These are phyloP conservation scores for Cornus controversa DNA, from an alignment of 148 eudicot genomes.

Conservation along the genomic window DNA sequence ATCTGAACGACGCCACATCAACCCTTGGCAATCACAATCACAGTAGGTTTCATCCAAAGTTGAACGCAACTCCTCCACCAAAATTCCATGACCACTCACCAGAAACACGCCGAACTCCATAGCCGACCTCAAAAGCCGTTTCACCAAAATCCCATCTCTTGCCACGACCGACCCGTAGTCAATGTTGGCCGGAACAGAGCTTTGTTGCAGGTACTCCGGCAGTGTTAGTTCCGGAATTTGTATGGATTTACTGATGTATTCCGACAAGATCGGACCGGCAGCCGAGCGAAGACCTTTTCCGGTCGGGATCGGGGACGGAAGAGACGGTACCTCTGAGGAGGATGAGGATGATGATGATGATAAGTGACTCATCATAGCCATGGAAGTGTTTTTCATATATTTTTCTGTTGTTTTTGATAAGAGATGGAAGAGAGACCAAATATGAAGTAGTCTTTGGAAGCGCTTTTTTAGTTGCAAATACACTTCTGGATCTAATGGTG, in stretches of 20 bases:
- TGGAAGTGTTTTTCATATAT: neutral
- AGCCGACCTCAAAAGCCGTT: conserved; percentile 43
- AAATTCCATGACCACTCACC: conserved; percentile 60
- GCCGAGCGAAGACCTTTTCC: conserved; percentile 59
- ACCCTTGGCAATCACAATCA: conserved; percentile 55
- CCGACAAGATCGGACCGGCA: conserved; percentile 34
- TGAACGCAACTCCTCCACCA: conserved; percentile 40
- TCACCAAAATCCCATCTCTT: conserved; percentile 45
- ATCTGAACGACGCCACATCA: conserved; percentile 59
- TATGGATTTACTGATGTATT: conserved; percentile 35
- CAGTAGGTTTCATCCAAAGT: conserved; percentile 38
- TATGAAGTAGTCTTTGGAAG: neutral
- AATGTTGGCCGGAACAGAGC: conserved; percentile 40
- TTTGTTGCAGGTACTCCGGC: conserved; percentile 37
- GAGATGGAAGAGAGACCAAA: neutral
- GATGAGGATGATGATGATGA: too few species aligned
- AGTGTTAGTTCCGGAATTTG: conserved; percentile 60
- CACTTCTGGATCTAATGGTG: neutral
- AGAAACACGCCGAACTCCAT: conserved; percentile 52
- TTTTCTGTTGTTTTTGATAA: neutral
- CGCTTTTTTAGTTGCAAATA: neutral
- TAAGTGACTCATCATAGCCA: too few species aligned
- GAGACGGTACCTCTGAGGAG: conserved; percentile 36
- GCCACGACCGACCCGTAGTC: conserved; percentile 35
- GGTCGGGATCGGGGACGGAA: conserved; percentile 68